Percentiles rank a stretch among this genome's conserved stretches.
Conservation (phyloP, 371 early-diverging fungal genomes). For the Apophysomyces elegans region DNA sequence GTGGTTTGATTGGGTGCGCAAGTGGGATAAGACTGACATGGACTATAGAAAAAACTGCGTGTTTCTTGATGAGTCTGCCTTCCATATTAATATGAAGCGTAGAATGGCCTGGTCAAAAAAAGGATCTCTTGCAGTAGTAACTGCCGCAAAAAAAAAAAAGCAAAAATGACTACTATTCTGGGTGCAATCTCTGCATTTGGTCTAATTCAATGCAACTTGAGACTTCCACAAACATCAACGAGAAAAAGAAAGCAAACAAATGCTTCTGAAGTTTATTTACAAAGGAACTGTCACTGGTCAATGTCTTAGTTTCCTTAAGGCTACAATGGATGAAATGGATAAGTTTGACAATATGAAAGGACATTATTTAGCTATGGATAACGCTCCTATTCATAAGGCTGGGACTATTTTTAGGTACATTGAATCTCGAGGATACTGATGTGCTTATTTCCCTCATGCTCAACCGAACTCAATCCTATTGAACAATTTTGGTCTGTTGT, state of each 20-base stretch:
- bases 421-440: slow-evolving; percentile 9
- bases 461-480: slow-evolving; percentile 16
- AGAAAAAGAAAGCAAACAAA: slow-evolving; percentile 17
- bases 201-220: slow-evolving; percentile 20
- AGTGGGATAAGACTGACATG: slow-evolving; percentile 1
- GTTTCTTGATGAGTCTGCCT: slow-evolving; percentile 24
- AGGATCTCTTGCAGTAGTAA: slow-evolving; percentile 17
- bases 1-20: not conserved
- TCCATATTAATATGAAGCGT: not conserved
- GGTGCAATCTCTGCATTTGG: slow-evolving; percentile 19
- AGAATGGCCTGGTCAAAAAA: slow-evolving; percentile 30
- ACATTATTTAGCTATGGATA: slow-evolving; percentile 7
- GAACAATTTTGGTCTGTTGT: slow-evolving; percentile 16
- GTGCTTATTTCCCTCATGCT: slow-evolving; percentile 3
- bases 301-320: slow-evolving; percentile 17
- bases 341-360: slow-evolving; percentile 24
- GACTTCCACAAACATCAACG: slow-evolving; percentile 13
- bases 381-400: slow-evolving; percentile 19
- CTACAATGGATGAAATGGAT: slow-evolving; percentile 28
- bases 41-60: slow-evolving; percentile 12
- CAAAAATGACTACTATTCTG: slow-evolving; percentile 18
- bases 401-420: slow-evolving; percentile 20
- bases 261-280: slow-evolving; percentile 4
- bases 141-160: slow-evolving; percentile 19
- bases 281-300: slow-evolving; percentile 11